Evolutionary conservation across 768 basidiomycete species (phyloP).

Genomic region (Amanita jacksonii): DNA sequence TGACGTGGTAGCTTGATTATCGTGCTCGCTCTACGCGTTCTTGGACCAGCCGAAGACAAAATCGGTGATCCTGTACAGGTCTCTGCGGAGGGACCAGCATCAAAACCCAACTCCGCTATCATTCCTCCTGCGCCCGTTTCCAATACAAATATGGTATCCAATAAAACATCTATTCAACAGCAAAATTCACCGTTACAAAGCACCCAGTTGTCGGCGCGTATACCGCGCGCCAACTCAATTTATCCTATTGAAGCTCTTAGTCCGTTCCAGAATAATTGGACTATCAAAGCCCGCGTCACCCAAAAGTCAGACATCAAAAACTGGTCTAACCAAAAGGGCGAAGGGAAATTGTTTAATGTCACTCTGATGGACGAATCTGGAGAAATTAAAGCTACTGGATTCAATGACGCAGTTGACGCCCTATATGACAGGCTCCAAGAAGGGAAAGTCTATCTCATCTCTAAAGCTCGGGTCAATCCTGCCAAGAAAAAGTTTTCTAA

Average conservation of each 20-base stretch:
- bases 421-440: constrained; percentile 82
- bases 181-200: constrained; percentile 6
- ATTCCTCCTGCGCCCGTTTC: background rate
- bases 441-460: constrained; percentile 87
- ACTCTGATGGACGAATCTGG: constrained; percentile 94
- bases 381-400: constrained; percentile 84
- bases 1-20: constrained; percentile 61
- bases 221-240: constrained; percentile 25
- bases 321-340: constrained; percentile 86
- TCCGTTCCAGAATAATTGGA: constrained; percentile 98
- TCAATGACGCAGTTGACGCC: constrained; percentile 78
- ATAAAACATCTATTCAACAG: constrained; percentile 12
- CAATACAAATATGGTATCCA: background rate
- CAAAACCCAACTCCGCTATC: constrained; percentile 3
- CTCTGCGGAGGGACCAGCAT: background rate
- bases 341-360: constrained; percentile 90
- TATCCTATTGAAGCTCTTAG: constrained; percentile 91
- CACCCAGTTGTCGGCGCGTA: constrained; percentile 15
- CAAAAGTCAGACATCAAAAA: constrained; percentile 82
- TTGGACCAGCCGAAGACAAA: constrained; percentile 51
- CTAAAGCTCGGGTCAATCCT: constrained; percentile 84
- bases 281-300: constrained; percentile 89
- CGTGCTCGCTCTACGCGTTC: constrained; percentile 53
- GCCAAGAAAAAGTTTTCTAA: constrained; percentile 97
- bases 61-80: constrained; percentile 52